Conservation (phyloP, 371 early-diverging fungal genomes). For the Actinomucor elegans region DNA sequence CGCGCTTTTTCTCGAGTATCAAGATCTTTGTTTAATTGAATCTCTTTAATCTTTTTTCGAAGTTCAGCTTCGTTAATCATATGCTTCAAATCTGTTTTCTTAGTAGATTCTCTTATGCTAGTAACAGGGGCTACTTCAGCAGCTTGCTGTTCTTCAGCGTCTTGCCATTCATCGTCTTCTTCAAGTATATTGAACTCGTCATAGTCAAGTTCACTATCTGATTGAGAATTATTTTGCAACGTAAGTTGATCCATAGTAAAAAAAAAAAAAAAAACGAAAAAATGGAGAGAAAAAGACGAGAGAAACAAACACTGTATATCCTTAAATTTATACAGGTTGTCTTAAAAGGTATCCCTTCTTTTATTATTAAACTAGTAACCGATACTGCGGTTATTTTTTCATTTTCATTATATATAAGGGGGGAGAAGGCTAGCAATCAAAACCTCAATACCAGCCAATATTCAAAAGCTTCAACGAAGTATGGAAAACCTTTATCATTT, state of each 20-base stretch:
- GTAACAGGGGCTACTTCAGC: background rate
- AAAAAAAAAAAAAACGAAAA: background rate
- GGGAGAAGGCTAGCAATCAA: conserved; percentile 42
- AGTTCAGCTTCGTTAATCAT: conserved; percentile 32
- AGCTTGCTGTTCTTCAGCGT: conserved; percentile 29
- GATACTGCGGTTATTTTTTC: too few relatives aligned
- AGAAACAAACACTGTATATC: background rate
- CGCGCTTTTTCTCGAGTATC: conserved; percentile 67
- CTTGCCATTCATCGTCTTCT: conserved; percentile 33
- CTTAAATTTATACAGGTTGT: too few relatives aligned
- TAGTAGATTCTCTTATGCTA: background rate
- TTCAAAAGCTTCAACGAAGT: conserved; percentile 9
- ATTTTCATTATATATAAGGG: conserved; percentile 16
- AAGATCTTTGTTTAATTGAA: conserved; percentile 54
- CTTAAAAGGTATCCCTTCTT: too few relatives aligned
- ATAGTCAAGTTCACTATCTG: conserved; percentile 22
- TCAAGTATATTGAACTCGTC: conserved; percentile 18
- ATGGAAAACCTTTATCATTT: background rate
- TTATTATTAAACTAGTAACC: too few relatives aligned
- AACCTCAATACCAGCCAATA: conserved; percentile 23
- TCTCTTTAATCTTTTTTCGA: conserved; percentile 61
- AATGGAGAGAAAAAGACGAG: conserved; percentile 69
- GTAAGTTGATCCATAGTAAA: conserved; percentile 6
- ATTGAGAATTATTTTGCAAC: background rate
- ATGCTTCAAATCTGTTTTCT: background rate